Evolutionary conservation across 2,329 filamentous ascomycete species (phyloP).

Genomic region (Mycosphaerelloides madeirae): DNA sequence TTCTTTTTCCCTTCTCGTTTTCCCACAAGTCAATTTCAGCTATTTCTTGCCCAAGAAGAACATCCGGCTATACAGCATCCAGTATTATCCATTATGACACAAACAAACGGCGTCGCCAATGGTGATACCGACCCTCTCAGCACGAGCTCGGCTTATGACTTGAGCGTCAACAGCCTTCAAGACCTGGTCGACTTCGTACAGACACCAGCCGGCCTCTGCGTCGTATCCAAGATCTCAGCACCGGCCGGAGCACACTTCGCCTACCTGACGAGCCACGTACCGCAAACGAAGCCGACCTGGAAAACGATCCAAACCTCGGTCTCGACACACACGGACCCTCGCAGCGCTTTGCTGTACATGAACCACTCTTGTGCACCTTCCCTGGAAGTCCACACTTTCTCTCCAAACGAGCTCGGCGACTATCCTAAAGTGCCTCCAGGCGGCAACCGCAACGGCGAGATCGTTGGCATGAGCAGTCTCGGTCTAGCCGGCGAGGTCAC

Average conservation of each 20-base stretch:
- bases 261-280: conserved; percentile 45
- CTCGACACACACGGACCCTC: conserved; percentile 52
- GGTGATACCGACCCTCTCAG: conserved; percentile 9
- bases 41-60: no score
- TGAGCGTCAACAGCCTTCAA: conserved; percentile 32
- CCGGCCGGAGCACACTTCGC: conserved; percentile 49
- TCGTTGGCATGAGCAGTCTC: conserved; percentile 7
- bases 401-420: conserved; percentile 21
- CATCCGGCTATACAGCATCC: no score
- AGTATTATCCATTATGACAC: not conserved
- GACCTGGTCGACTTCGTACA: conserved; percentile 36
- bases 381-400: conserved; percentile 50
- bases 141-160: conserved; percentile 18
- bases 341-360: conserved; percentile 53
- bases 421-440: conserved; percentile 22
- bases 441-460: conserved; percentile 18
- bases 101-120: conserved; percentile 10
- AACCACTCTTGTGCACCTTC: conserved; percentile 53
- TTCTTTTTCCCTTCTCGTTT: no score
- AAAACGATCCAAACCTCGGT: conserved; percentile 49
- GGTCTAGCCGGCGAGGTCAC: conserved; percentile 21
- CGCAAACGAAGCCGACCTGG: conserved; percentile 43
- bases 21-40: no score
- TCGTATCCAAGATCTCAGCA: conserved; percentile 47
- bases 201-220: conserved; percentile 38